phyloP scores from a whole-genome alignment of 768 basidiomycete genomes.

The Leccinum uliginosum region DNA sequence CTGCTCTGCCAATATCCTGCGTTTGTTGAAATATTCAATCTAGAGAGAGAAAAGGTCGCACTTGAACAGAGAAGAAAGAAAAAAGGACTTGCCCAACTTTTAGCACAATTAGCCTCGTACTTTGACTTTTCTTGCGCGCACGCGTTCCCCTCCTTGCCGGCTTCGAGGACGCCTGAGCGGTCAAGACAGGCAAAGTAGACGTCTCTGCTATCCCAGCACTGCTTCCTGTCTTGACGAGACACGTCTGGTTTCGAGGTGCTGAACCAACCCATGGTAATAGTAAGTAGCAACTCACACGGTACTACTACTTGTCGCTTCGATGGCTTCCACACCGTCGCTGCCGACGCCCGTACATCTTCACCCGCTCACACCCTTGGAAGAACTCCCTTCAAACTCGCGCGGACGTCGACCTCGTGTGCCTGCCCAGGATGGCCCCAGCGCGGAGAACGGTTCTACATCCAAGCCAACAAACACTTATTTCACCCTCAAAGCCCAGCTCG shows the following conservation, averaged over 20 bases:
- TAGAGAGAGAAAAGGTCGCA: constrained; percentile 29
- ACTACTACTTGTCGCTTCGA: constrained; percentile 1
- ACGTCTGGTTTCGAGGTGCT: constrained; percentile 35
- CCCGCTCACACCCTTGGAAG: constrained; percentile 58
- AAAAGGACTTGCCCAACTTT: constrained; percentile 73
- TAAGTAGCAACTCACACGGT: constrained; percentile 12
- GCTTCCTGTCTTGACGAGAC: constrained; percentile 59
- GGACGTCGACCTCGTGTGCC: constrained; percentile 46
- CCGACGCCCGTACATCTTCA: constrained; percentile 66
- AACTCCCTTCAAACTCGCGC: constrained; percentile 34
- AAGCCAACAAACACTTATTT: constrained; percentile 52
- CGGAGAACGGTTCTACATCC: constrained; percentile 8
- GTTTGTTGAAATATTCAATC: constrained; percentile 95
- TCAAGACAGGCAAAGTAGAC: constrained; percentile 85
- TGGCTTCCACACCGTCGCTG: constrained; percentile 25
- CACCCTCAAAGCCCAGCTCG: constrained; percentile 57
- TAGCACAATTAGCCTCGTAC: constrained; percentile 76
- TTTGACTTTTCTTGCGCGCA: constrained; percentile 53
- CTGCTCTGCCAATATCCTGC: constrained; percentile 74
- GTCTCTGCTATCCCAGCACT: constrained; percentile 86
- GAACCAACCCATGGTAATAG: constrained; percentile 32
- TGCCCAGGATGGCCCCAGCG: constrained; percentile 27
- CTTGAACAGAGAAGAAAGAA: background rate
- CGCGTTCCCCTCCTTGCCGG: constrained; percentile 63
- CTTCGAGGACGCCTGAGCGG: constrained; percentile 56